Base-by-base conservation (phyloP, 495 filamentous ascomycete genomes). In the Aspergillus haitiensis region DNA sequence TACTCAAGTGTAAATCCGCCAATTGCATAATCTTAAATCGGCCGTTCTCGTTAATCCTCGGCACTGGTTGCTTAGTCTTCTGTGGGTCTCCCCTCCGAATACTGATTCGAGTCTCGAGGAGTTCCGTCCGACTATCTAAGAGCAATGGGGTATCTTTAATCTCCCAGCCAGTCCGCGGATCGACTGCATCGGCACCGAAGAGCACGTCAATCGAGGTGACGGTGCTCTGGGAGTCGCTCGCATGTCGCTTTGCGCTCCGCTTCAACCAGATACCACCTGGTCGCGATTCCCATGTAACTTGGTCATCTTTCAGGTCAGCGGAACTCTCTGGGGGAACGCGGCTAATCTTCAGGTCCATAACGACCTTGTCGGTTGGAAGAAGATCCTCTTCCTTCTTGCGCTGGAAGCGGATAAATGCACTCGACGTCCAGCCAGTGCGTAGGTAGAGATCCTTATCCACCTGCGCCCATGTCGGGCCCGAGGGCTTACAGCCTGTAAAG, bases 11-110 rank as follows among this genome's bases (percentile, higher is more conserved):
- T 55, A 97, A 67, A 78, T 98, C 94, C 47, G 93, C 87, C 52
- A 94, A 70, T 70, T 98, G 94, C 83, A 98, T 86, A 59, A 98
- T 95, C 76, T 97, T 98, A 75, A 98, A 97, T 61, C 87, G 89
- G n/a, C 92, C 93, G 70, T 95, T 89, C 32, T 93, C 90, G 51
- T 83, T 81, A 56, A 98, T 88, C 52, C 86, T 81, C 12, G 87
- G 89, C n/a, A 79, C 73, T 0, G 91, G 88, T 65, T 85, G 90
- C 61, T 84, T 78, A 12, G 72, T 64, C 57, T 83, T 80, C 3
- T 75, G 62, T 7, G 82, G 82, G 33, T 80, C 78, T 5, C 94
- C 94, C 60, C 89, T 82, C 33, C 92, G 82, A 50, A 96, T 77
- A 32, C 84, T 93, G 27, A 98, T 71, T 45, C 91, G 85, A 16